Conservation (phyloP, 768 basidiomycete species). For the Exsudoporus frostii region DNA sequence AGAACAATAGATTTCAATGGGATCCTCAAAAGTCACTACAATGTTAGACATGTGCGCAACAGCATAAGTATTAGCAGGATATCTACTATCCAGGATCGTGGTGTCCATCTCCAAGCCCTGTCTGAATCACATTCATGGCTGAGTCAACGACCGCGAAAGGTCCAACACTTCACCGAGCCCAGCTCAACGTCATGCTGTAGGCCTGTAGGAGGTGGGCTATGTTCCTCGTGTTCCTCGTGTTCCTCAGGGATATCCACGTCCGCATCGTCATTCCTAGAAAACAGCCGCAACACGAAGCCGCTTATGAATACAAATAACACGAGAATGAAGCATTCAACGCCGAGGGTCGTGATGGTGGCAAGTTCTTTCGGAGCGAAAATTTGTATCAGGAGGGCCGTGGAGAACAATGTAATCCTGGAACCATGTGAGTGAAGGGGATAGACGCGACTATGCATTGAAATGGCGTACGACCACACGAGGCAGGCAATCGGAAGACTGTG, state of each 20-base stretch:
- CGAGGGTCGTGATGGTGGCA: not conserved
- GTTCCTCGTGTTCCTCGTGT: too few species aligned
- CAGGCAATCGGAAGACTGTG: constrained; percentile 14
- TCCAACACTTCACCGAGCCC: not conserved
- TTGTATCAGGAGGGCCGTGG: constrained; percentile 2
- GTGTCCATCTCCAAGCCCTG: not conserved
- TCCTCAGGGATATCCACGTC: not conserved
- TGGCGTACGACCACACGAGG: constrained; percentile 16
- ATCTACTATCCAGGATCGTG: not conserved
- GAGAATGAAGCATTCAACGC: constrained; percentile 9
- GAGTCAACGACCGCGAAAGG: not conserved
- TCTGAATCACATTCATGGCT: not conserved
- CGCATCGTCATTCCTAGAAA: not conserved
- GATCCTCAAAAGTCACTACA: too few species aligned
- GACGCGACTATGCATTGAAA: not conserved
- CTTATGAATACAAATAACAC: not conserved
- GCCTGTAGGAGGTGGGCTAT: not conserved
- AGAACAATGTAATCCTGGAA: constrained; percentile 10
- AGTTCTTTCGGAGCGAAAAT: constrained; percentile 6
- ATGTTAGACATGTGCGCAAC: too few species aligned
- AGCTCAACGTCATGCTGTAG: not conserved
- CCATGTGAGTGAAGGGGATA: not conserved
- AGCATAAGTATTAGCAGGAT: not conserved
- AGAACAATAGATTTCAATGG: too few species aligned
- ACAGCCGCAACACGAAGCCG: not conserved